Percentiles rank a stretch among this genome's conserved stretches.
phyloP scores from a whole-genome alignment of 352 stramenopile genomes.

The Saprolegnia parasitica region DNA sequence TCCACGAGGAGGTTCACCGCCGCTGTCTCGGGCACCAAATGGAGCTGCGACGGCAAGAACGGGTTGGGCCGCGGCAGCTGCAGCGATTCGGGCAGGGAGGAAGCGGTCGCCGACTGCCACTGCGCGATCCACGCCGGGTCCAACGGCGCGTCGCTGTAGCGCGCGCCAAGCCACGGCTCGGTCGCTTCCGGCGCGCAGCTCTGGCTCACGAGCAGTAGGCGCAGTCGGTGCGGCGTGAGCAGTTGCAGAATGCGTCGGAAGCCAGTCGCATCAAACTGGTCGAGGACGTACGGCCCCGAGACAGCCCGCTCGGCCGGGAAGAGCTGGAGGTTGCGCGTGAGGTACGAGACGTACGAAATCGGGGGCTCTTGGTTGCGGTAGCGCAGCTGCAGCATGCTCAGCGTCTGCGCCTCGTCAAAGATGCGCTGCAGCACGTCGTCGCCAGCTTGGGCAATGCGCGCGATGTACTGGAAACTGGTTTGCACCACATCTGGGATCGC shows the following conservation, averaged over 20 bases:
- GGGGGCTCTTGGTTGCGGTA: conserved; percentile 36
- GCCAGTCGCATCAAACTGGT: conserved; percentile 27
- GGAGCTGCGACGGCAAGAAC: conserved; percentile 35
- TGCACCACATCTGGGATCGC: conserved; percentile 32
- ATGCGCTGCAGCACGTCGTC: conserved; percentile 22
- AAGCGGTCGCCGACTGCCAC: conserved; percentile 18
- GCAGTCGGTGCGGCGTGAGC: conserved; percentile 42
- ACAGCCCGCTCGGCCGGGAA: conserved; percentile 30
- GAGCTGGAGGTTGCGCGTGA: conserved; percentile 34
- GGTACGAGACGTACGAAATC: conserved; percentile 32
- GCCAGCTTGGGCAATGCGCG: conserved; percentile 17
- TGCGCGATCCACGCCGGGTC: conserved; percentile 31
- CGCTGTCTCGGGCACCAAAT: conserved; percentile 28
- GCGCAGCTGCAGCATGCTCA: conserved; percentile 35
- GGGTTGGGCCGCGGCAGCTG: conserved; percentile 39
- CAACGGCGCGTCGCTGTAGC: conserved; percentile 38
- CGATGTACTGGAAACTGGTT: conserved; percentile 34
- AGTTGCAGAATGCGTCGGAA: conserved; percentile 32
- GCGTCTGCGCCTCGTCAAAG: conserved; percentile 34
- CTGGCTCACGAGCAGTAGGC: conserved; percentile 39
- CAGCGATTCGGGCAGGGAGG: conserved; percentile 28
- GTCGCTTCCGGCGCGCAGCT: conserved; percentile 32
- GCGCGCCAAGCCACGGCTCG: conserved; percentile 47
- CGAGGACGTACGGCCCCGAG: conserved; percentile 33
- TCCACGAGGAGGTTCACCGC: conserved; percentile 30